Base-by-base conservation (phyloP, 331 rosid species). In the Arachis monticola region DNA sequence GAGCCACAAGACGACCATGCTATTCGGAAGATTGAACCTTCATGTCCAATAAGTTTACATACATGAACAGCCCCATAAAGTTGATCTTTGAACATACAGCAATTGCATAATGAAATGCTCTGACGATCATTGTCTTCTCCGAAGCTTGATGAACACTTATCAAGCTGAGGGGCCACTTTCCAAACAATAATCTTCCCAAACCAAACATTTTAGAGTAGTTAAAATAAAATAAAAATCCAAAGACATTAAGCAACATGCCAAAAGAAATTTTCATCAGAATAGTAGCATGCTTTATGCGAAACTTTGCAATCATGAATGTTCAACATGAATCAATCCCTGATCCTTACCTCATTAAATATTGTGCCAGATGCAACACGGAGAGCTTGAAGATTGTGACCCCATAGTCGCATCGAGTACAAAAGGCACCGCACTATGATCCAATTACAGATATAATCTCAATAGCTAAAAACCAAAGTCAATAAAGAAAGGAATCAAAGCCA, bases 311-410 rank as follows among this genome's bases (percentile, higher is more conserved):
- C 10, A 35, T 9, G 8, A 60, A 77, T 31, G 60, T 30, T 38
- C 44, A 68, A 22, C 22, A 70, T 65, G 68, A 47, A 13, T 10
- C 77, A 44, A 73, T 66, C 81, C 83, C 90, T 86, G 72, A 94
- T 81, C 83, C 92, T 86, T 74, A 94, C 97, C 97, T 92, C 96
- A 10, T 94, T 92, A 82, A 72, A 92, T 75, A 94, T 92, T 46
- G 99, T 88, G 78, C 99, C 97, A 46, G 96, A 94, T 62, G 97
- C 99, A 77, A 94, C 73, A 2, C 82, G 87, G 74, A 94, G 93
- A 87, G 75, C 85, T 76, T 88, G 89, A 69, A 94, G 76, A 80
- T 76, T 87, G 80, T 83, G 90, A 80, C 99, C 99, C 99, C 99
- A 92, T 81, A 92, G 70, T 74, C 96, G 85, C 99, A 94, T 92